Evolutionary conservation across 2,329 filamentous ascomycete species (phyloP).

Genomic region (Fusarium algeriense): DNA sequence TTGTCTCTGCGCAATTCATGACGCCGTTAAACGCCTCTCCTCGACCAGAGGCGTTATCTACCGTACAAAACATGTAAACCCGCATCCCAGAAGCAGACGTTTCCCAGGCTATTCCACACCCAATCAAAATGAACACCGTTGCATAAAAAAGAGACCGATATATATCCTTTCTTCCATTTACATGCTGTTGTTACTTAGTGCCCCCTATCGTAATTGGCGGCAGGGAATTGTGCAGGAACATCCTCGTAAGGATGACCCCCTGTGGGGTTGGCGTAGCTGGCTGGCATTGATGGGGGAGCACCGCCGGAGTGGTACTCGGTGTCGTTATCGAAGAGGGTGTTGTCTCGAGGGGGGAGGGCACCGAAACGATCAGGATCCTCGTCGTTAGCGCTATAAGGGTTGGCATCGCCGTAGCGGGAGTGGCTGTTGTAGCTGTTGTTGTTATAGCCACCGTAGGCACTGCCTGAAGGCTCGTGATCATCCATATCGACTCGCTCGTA

Average conservation of each 20-base stretch:
- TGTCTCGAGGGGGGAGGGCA: conserved; percentile 52
- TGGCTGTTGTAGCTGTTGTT: conserved; percentile 49
- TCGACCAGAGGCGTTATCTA: conserved; percentile 43
- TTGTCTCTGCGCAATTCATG: conserved; percentile 41
- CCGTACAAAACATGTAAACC: conserved; percentile 38
- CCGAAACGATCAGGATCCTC: conserved; percentile 58
- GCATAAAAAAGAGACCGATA: conserved; percentile 33
- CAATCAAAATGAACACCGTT: conserved; percentile 38
- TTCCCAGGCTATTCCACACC: conserved; percentile 33
- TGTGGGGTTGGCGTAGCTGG: conserved; percentile 42
- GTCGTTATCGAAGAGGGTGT: conserved; percentile 63
- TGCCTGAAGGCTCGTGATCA: conserved; percentile 58
- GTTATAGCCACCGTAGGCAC: conserved; percentile 47
- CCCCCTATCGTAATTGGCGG: conserved; percentile 68
- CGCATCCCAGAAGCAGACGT: conserved; percentile 34
- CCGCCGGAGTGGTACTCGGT: conserved; percentile 60
- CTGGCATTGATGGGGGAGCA: conserved; percentile 43
- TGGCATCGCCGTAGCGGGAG: conserved; percentile 54
- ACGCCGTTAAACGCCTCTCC: conserved; percentile 41
- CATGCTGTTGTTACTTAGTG: conserved; percentile 49
- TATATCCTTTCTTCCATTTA: conserved; percentile 43
- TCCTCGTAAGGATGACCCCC: conserved; percentile 44
- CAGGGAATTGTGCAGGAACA: conserved; percentile 67
- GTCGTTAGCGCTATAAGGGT: conserved; percentile 56
- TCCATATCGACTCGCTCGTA: conserved; percentile 72